phyloP scores from a whole-genome alignment of 2,329 filamentous ascomycete genomes.

The Penicillium occitanis region DNA sequence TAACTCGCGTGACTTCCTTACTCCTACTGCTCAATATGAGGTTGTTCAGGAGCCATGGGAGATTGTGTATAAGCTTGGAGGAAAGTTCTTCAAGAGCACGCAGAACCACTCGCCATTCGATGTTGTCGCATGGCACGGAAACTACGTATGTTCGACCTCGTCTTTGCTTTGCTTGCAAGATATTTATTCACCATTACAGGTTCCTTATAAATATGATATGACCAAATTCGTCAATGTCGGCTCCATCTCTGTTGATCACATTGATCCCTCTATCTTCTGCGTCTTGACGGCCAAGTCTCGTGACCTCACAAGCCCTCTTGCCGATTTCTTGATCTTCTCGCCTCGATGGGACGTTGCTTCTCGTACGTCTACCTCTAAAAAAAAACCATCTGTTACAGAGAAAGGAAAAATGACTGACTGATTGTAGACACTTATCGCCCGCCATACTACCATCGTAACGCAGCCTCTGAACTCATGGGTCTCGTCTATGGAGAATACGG shows the following conservation, averaged over 20 bases:
- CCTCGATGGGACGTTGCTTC: slow-evolving; percentile 43
- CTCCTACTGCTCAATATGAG: slow-evolving; percentile 59
- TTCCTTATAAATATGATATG: slow-evolving; percentile 45
- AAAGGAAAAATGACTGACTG: neutral
- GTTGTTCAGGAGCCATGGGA: slow-evolving; percentile 57
- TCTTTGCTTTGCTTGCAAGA: neutral
- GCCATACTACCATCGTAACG: slow-evolving; percentile 47
- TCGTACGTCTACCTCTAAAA: slow-evolving; percentile 26
- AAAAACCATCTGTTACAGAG: neutral
- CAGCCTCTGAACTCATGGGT: slow-evolving; percentile 42
- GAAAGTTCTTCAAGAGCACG: slow-evolving; percentile 59
- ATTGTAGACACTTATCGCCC: slow-evolving; percentile 40
- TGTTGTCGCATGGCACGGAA: slow-evolving; percentile 71
- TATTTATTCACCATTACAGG: slow-evolving; percentile 22
- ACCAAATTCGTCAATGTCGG: slow-evolving; percentile 44
- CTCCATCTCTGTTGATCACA: slow-evolving; percentile 42
- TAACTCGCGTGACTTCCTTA: slow-evolving; percentile 64
- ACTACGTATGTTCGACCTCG: slow-evolving; percentile 45
- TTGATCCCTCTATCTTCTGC: slow-evolving; percentile 44
- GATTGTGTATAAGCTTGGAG: slow-evolving; percentile 63
- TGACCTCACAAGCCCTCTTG: slow-evolving; percentile 34
- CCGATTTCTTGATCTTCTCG: slow-evolving; percentile 43
- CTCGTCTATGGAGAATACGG: slow-evolving; percentile 38
- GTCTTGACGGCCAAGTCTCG: slow-evolving; percentile 44
- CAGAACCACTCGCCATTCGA: slow-evolving; percentile 69